Evolutionary conservation across 345 rosid species (phyloP), one percentile per base, ranked within the genome.

Genomic region (Eutrema japonicum): DNA sequence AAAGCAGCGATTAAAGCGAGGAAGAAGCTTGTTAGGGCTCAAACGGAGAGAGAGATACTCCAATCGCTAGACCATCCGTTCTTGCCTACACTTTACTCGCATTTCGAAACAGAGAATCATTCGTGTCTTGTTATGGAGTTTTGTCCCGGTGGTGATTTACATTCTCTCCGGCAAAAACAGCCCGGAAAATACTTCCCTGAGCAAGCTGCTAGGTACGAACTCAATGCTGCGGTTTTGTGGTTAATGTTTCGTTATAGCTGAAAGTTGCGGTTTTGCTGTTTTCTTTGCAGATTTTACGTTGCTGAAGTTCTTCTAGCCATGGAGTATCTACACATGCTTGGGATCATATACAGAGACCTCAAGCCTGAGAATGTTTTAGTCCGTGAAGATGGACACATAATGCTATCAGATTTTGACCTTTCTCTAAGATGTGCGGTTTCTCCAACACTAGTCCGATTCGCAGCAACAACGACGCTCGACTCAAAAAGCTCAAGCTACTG

Each of bases 91-190:
- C 83, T 94, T 50, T 94, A 94, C 38, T 22, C 93, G 0, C 96
- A 91, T 70, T 94, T 94, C 74, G 96, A 94, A 83, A 89, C 98
- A 0, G 86, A 86, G 62, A 89, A 83, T 75, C 81, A 79, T 73
- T 79, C 97, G 18, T 91, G 96, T 81, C 80, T 93, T 79, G 85
- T 93, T n/a, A 91, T 93, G 97, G 98, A 94, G 86, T 91, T 88
- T 70, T 94, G 98, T 75, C 97, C 98, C n/a, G 97, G 96, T 0
- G 98, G 98, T 54, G 97, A 91, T 74, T 74, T 94, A 73, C 90
- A 91, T 77, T 83, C 90, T 29, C 90, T 91, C 64, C 61, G 91
- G 78, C 97, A 91, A 76, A 87, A 84, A 64, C 97, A 89, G 79
- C 96, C 87, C 3, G 97, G 96, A 40, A 91, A 94, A 70, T 84